Evolutionary conservation across 1,284 basidiomycete species (phyloP), one percentile per base, ranked within the genome.

Genomic region (Rhodotorula sp.): DNA sequence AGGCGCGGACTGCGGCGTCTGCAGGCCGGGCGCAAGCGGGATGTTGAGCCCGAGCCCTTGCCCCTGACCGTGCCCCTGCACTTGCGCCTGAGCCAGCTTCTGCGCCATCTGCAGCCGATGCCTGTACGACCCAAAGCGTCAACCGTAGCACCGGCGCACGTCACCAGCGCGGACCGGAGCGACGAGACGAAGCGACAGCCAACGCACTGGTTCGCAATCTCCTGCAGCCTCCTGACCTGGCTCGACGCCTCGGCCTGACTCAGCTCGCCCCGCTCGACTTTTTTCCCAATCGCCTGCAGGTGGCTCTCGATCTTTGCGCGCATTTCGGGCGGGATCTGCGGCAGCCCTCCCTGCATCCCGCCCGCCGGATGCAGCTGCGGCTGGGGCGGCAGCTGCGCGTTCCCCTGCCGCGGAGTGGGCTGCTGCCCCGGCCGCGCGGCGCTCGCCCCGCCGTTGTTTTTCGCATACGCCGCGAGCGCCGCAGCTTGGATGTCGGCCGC

Each of bases 281-380:
- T 63, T n/a, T 50, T 46, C 45, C 62, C 27, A 44, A 75, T 72
- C 52, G 10, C 9, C 14, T 42, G 60, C 41, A 71, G 49, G 42
- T 68, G 69, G 7, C 25, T 55, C 65, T 75, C 64, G 49, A 75
- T 73, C 62, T 70, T 62, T 12, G 34, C 52, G 41, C 60, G 48
- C 72, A 75, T 71, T 16, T 75, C 74, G 25, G 48, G 50, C n/a
- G 74, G 72, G 27, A 73, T 67, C 42, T 49, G 62, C 41, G 73
- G 73, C 27, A 74, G 49, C 2, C 56, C 52, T 34, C 34, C 34
- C 34, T 34, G 34, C 34, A 44, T 66, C 34, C 23, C 50, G 46
- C 55, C 27, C 53, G 60, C 25, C 63, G 70, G 61, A 54, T 63
- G 41, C 56, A 62, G 67, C 4, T 53, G 44, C 50, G 48, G n/a